Conservation (phyloP, 2,329 filamentous ascomycete species). For the Paracoccidioides lutzii region DNA sequence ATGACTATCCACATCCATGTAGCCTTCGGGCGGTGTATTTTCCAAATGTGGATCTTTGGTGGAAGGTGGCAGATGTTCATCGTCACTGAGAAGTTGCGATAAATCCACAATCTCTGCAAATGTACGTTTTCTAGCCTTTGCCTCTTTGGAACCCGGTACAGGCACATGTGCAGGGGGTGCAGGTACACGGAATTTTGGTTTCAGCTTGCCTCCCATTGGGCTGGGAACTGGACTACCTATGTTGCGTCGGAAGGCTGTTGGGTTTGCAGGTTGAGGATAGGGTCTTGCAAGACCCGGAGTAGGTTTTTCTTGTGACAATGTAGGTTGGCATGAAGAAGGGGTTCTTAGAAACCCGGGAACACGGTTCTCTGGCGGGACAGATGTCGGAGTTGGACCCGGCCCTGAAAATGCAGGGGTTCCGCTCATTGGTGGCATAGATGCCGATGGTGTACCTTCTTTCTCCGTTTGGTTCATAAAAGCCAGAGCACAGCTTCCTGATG, state of each 20-base stretch:
- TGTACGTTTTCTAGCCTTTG: conserved; percentile 42
- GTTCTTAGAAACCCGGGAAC: neutral
- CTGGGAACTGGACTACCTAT: neutral
- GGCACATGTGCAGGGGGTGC: conserved; percentile 9
- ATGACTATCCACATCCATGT: conserved; percentile 1
- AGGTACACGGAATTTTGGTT: neutral
- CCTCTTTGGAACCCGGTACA: conserved; percentile 35
- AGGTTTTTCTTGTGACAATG: neutral
- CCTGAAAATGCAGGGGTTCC: neutral
- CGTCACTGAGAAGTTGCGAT: conserved; percentile 33
- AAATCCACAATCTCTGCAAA: conserved; percentile 44
- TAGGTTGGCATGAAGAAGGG: neutral
- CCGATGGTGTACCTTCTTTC: neutral
- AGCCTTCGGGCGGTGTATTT: neutral
- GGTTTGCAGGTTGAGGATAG: neutral
- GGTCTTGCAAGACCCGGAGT: neutral
- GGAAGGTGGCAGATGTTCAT: conserved; percentile 29
- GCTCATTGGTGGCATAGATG: neutral
- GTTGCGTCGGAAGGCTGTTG: neutral
- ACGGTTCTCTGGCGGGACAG: neutral
- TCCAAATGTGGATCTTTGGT: conserved; percentile 12
- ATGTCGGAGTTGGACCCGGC: neutral
- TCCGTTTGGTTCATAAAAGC: neutral
- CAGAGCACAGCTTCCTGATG: neutral
- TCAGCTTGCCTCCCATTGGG: neutral